Percentiles rank a stretch among this genome's conserved stretches.
Evolutionary conservation across 1,284 basidiomycete species (phyloP).

Genomic region (Nidula niveotomentosa): DNA sequence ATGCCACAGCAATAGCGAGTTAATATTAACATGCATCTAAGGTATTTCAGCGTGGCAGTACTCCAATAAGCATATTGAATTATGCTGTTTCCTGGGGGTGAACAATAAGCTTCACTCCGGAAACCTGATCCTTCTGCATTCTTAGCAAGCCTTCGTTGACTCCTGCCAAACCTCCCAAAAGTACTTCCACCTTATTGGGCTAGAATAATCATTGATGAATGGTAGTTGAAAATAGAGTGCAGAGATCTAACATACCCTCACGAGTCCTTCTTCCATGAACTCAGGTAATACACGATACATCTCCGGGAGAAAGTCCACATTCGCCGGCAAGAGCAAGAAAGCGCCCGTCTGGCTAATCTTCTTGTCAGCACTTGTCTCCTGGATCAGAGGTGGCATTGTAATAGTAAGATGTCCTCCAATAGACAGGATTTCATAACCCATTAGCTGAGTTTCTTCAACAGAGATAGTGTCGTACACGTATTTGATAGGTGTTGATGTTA

Average conservation of each 20-base stretch:
- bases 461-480: conserved; percentile 40
- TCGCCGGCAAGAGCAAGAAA: conserved; percentile 11
- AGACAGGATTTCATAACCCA: conserved; percentile 14
- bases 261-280: not conserved
- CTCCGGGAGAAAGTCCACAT: conserved; percentile 18
- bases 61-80: not conserved
- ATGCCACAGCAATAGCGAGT: too few species aligned
- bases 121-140: conserved; percentile 37
- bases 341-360: conserved; percentile 9
- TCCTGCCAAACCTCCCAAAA: conserved; percentile 42
- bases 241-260: not conserved
- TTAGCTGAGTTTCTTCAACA: conserved; percentile 16
- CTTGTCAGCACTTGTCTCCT: conserved; percentile 13
- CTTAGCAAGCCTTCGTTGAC: conserved; percentile 40
- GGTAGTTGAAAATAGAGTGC: not conserved
- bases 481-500: conserved; percentile 27
- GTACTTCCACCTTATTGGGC: conserved; percentile 40
- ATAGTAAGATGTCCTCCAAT: conserved; percentile 14
- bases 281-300: conserved; percentile 8
- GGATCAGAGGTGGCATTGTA: conserved; percentile 3
- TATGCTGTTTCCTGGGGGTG: conserved; percentile 40
- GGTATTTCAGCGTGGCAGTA: too few species aligned
- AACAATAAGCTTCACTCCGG: conserved; percentile 46
- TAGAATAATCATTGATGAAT: conserved; percentile 7
- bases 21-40: too few species aligned